Conservation (phyloP, 176 grass and related monocot genomes). For the Raddia distichophylla region DNA sequence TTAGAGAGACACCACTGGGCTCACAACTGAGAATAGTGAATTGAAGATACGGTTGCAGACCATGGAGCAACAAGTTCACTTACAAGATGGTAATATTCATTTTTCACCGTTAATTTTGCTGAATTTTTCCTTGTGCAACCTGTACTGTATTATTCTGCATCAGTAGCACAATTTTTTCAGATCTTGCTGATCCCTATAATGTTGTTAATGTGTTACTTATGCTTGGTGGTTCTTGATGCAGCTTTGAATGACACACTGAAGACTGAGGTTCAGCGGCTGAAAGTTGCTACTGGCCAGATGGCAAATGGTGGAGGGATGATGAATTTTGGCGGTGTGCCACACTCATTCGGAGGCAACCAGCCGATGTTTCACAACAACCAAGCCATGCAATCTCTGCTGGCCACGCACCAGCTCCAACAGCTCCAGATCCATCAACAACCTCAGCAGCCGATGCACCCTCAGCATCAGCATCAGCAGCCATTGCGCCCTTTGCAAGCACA, state of each 20-base stretch:
- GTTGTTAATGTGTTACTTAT: not conserved
- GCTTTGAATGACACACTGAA: slow-evolving; percentile 77
- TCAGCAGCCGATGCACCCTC: slow-evolving; percentile 49
- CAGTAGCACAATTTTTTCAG: not conserved
- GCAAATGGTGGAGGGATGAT: slow-evolving; percentile 55
- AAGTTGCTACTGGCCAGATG: slow-evolving; percentile 68
- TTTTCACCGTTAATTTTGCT: slow-evolving; percentile 5
- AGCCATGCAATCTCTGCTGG: slow-evolving; percentile 65
- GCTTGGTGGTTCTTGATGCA: slow-evolving; percentile 34
- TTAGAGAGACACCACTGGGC: slow-evolving; percentile 73
- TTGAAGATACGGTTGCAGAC: slow-evolving; percentile 63
- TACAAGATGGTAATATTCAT: slow-evolving; percentile 72
- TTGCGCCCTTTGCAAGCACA: slow-evolving; percentile 43
- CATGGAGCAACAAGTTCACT: slow-evolving; percentile 72
- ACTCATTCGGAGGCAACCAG: slow-evolving; percentile 44
- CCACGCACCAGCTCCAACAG: slow-evolving; percentile 73
- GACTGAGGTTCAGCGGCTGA: slow-evolving; percentile 75
- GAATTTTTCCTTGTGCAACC: slow-evolving; percentile 1
- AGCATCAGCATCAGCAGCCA: slow-evolving; percentile 50
- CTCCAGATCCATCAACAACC: slow-evolving; percentile 65
- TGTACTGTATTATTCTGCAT: not conserved
- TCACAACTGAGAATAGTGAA: slow-evolving; percentile 72
- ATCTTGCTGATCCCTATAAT: slow-evolving; percentile 1
- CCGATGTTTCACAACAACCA: slow-evolving; percentile 61
- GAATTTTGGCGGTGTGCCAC: slow-evolving; percentile 48